Percentiles rank a stretch among this genome's conserved stretches.
phyloP scores from a whole-genome alignment of 2,329 filamentous ascomycete species.

The Alternaria brassicae region DNA sequence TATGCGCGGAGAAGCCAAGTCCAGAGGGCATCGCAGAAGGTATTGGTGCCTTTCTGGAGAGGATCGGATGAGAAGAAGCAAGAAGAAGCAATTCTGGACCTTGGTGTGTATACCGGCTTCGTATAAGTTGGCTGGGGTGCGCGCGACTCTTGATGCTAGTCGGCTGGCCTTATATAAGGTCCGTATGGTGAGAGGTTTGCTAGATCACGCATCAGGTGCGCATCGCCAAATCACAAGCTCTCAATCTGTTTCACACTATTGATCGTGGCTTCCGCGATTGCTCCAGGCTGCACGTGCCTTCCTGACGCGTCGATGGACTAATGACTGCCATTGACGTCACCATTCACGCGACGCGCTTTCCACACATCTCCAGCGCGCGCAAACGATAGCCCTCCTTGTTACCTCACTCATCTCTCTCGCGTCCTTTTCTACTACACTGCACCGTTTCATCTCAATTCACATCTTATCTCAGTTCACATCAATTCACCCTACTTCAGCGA shows the following conservation, averaged over 20 bases:
- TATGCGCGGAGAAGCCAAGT: conserved; percentile 82
- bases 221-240: neutral
- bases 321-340: conserved; percentile 18
- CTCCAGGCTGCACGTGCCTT: conserved; percentile 14
- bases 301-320: conserved; percentile 15
- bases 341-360: conserved; percentile 14
- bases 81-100: neutral
- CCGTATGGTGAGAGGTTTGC: neutral
- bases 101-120: neutral
- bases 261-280: neutral
- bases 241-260: neutral
- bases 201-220: neutral
- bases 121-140: neutral
- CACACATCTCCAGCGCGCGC: neutral
- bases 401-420: neutral
- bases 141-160: neutral
- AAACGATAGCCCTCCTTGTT: neutral
- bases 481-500: conserved; percentile 6
- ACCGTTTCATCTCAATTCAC: neutral
- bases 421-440: neutral
- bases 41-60: conserved; percentile 58
- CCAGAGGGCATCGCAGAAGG: conserved; percentile 78
- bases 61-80: neutral
- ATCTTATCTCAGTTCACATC: neutral
- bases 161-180: neutral